A percentile compares a stretch with the other conserved stretches of the same genome.
phyloP scores from a whole-genome alignment of 2,329 filamentous ascomycete genomes.

The Pestalotiopsis sp. region DNA sequence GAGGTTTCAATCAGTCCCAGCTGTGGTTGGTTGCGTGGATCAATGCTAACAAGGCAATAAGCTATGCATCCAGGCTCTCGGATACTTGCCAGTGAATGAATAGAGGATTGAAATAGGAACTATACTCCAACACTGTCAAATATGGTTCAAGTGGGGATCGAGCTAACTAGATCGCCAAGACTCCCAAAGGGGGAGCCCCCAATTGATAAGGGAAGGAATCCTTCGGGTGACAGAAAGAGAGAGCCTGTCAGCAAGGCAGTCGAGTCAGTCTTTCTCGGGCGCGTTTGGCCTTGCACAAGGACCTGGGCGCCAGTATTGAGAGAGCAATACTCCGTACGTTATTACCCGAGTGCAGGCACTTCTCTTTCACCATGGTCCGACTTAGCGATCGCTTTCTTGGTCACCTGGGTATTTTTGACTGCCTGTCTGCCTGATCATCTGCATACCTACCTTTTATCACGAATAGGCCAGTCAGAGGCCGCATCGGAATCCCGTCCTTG shows the following conservation, averaged over 20 bases:
- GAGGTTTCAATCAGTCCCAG: no score
- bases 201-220: not conserved
- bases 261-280: no score
- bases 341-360: no score
- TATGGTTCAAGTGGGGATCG: not conserved
- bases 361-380: no score
- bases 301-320: no score
- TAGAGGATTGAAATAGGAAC: not conserved
- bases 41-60: not conserved
- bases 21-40: no score
- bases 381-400: no score
- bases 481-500: not conserved
- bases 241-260: no score
- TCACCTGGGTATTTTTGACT: not conserved
- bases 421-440: not conserved
- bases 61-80: not conserved
- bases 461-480: not conserved
- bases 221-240: no score
- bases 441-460: not conserved
- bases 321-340: no score
- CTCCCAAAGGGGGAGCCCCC: not conserved
- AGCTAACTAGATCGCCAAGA: not conserved
- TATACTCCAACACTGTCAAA: not conserved
- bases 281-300: no score
- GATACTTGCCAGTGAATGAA: not conserved